Percentiles rank a stretch among this genome's conserved stretches.
Evolutionary conservation across 495 filamentous ascomycete species (phyloP).

Genomic region (Xylaria acuta): DNA sequence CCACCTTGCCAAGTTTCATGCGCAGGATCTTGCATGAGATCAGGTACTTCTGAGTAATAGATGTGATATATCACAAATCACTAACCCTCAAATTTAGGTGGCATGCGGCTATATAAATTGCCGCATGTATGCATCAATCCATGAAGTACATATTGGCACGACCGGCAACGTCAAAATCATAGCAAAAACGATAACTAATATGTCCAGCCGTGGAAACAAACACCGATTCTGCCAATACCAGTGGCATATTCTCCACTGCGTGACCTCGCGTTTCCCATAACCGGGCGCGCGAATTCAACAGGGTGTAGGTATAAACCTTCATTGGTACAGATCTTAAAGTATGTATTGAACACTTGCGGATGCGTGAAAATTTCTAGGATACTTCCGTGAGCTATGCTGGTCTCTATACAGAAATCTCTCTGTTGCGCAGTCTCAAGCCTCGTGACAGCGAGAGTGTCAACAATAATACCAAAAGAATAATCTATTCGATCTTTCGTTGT

Average conservation of each 20-base stretch:
- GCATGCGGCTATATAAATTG: not conserved
- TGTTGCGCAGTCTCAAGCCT: not conserved
- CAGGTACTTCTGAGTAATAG: not conserved
- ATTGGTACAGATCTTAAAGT: not conserved
- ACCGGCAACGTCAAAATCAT: not conserved
- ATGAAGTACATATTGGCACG: not conserved
- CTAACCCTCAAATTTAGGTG: too few species aligned
- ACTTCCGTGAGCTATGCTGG: not conserved
- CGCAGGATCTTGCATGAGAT: conserved; percentile 2
- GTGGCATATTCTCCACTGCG: too few species aligned
- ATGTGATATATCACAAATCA: conserved; percentile 2
- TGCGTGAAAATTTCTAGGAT: not conserved
- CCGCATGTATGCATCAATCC: not conserved
- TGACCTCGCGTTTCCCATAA: too few species aligned
- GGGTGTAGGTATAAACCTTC: not conserved
- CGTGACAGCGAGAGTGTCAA: not conserved
- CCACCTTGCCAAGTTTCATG: not conserved
- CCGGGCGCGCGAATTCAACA: not conserved
- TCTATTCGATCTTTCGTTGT: not conserved
- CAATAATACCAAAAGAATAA: not conserved
- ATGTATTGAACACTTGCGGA: not conserved
- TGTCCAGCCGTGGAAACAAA: not conserved
- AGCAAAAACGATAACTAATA: not conserved
- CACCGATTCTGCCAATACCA: not conserved
- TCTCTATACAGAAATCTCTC: not conserved